Conservation (phyloP, 2,329 filamentous ascomycete species). For the Exophiala dermatitidis region DNA sequence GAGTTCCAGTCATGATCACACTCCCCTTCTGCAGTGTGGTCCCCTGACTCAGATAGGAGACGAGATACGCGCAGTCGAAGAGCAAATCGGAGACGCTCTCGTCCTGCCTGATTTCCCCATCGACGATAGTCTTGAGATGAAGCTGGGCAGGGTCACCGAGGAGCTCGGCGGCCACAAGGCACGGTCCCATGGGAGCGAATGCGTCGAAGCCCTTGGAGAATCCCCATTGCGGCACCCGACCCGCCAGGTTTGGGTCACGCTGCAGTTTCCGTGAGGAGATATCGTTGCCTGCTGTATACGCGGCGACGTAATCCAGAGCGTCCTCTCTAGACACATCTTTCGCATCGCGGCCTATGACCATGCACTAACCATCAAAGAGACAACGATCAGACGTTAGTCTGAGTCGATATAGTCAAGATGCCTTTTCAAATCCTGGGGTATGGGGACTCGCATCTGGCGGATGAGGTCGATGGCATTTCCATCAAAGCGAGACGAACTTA, state of each 20-base stretch:
- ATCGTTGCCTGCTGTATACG: conserved; percentile 36
- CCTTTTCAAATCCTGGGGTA: background rate
- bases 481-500: conserved; percentile 15
- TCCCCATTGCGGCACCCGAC: conserved; percentile 31
- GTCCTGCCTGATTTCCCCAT: conserved; percentile 33
- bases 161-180: conserved; percentile 28
- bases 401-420: no score
- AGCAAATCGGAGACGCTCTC: conserved; percentile 33
- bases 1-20: conserved; percentile 37
- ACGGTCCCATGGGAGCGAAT: conserved; percentile 39
- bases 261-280: conserved; percentile 34
- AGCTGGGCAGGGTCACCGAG: conserved; percentile 31
- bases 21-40: conserved; percentile 34
- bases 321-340: conserved; percentile 32
- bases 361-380: no score
- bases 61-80: conserved; percentile 31
- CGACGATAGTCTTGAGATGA: conserved; percentile 30
- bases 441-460: background rate
- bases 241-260: conserved; percentile 29
- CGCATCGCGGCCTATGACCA: conserved; percentile 31
- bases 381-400: no score
- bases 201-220: conserved; percentile 35
- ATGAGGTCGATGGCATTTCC: no score
- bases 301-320: conserved; percentile 35
- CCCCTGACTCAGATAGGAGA: conserved; percentile 33